Evolutionary conservation across 73 alveolate genomes (phyloP), one percentile per base, ranked within the genome.

Genomic region (Uronychia setigera): DNA sequence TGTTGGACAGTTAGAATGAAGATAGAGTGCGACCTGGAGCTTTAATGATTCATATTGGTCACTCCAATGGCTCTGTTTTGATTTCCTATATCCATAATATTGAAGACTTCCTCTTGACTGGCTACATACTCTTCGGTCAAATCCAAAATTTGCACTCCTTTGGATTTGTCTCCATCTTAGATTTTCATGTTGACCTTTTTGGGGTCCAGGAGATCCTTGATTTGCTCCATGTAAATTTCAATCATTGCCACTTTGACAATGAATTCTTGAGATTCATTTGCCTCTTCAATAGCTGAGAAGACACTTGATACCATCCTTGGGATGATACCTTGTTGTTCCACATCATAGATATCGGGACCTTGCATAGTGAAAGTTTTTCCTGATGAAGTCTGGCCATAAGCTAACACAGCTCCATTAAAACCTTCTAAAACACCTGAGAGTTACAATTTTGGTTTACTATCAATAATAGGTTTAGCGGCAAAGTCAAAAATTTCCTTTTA

Each of bases 301-400:
- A 93, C 95, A 31, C 92, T 89, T 76, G 92, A 76, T 5, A 92
- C 94, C 88, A 92, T 92, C 78, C 95, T 85, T 13, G 97, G 97
- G 25, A 84, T 89, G 76, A 96, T 86, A 67, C 99, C 99, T 85
- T 83, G 91, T 32, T 58, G 34, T n/a, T 84, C 90, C n/a, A 60
- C 59, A 80, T 92, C 95, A 1, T 88, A 90, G 25, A 95, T 82
- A 35, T 92, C 96, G 11, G 94, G 93, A 0, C 99, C 99, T 75
- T 85, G 91, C 96, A 97, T 97, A 19, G 99, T 95, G 86, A 89
- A 92, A 35, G 98, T 95, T 81, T 97, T 97, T 0, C 99, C 99
- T 33, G 98, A 87, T 0, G 96, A 93, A 25, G 98, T 95, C 80
- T 92, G 93, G 0, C 99, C 99, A 95, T 97, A 96, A 32, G 98